A percentile compares a stretch with the other conserved stretches of the same genome.
These are phyloP conservation scores for Penicillium hordei DNA, from an alignment of 2,329 filamentous ascomycete species.

Conservation along the genomic window DNA sequence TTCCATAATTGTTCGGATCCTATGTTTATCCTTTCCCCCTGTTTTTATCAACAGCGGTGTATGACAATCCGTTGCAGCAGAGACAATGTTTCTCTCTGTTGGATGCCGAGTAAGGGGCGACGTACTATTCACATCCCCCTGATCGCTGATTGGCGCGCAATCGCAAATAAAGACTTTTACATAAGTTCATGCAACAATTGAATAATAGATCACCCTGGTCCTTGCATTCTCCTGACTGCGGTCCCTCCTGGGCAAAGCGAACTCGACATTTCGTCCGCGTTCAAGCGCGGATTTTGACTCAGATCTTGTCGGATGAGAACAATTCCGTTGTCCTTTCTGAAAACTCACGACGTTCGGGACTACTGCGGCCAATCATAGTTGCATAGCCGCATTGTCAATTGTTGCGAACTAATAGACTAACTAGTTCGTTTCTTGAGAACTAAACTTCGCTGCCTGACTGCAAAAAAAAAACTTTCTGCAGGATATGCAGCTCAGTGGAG, in stretches of 20 bases:
- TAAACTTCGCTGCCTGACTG: not conserved
- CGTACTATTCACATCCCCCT: not conserved
- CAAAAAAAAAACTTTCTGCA: not conserved
- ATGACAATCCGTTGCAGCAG: not conserved
- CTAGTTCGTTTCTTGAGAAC: not conserved
- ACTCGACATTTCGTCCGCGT: not conserved
- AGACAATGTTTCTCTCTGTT: not conserved
- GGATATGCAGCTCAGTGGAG: slow-evolving; percentile 4
- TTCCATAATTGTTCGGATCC: not conserved
- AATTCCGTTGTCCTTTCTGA: not conserved
- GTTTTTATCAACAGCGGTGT: not conserved
- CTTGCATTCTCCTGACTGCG: slow-evolving; percentile 11
- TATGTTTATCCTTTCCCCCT: not conserved
- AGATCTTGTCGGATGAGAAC: not conserved
- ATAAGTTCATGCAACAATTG: not conserved
- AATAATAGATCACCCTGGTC: not conserved
- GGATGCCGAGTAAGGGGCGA: slow-evolving; percentile 2
- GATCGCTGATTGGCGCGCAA: slow-evolving; percentile 5
- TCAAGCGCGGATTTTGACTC: slow-evolving; percentile 2
- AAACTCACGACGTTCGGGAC: not conserved
- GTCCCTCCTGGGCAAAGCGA: not conserved
- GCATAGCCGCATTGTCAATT: not conserved
- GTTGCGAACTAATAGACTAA: not conserved
- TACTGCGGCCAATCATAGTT: not conserved
- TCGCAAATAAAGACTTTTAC: not conserved